Percentiles rank a stretch among this genome's conserved stretches.
Conservation (phyloP, 257 asterid species). For the Striga asiatica region DNA sequence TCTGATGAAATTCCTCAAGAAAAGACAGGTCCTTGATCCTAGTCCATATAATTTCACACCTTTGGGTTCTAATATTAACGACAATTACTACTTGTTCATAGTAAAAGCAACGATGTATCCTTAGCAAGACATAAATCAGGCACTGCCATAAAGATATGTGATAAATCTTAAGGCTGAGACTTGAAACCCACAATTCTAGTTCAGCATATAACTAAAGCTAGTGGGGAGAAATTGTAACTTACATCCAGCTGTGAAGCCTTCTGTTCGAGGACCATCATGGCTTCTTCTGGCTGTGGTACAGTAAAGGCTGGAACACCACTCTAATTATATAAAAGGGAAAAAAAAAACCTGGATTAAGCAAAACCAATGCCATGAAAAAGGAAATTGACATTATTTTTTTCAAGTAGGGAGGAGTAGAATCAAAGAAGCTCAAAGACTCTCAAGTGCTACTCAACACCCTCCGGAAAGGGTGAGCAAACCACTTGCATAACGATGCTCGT, state of each 20-base stretch:
- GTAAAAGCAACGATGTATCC: slow-evolving; percentile 5
- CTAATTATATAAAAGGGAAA: no score
- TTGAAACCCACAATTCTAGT: slow-evolving; percentile 1
- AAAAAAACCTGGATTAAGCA: no score
- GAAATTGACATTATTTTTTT: no score
- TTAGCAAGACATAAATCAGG: slow-evolving; percentile 2
- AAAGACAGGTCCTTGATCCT: slow-evolving; percentile 1
- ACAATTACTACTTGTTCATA: not conserved
- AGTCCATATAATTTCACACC: not conserved
- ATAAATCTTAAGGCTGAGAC: not conserved
- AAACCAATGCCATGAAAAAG: no score
- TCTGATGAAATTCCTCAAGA: not conserved
- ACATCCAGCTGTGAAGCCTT: no score
- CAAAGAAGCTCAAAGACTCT: no score
- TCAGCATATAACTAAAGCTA: not conserved
- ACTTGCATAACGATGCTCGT: no score
- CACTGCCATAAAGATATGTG: slow-evolving; percentile 2
- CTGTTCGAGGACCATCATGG: no score
- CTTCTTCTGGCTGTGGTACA: slow-evolving; percentile 40
- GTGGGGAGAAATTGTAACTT: no score
- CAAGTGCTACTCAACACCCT: no score
- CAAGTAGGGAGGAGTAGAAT: no score
- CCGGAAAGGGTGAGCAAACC: no score
- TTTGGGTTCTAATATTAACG: not conserved
- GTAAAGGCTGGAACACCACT: slow-evolving; percentile 11